Base-by-base conservation (phyloP, 352 stramenopile genomes). In the Globisporangium cystogenes region DNA sequence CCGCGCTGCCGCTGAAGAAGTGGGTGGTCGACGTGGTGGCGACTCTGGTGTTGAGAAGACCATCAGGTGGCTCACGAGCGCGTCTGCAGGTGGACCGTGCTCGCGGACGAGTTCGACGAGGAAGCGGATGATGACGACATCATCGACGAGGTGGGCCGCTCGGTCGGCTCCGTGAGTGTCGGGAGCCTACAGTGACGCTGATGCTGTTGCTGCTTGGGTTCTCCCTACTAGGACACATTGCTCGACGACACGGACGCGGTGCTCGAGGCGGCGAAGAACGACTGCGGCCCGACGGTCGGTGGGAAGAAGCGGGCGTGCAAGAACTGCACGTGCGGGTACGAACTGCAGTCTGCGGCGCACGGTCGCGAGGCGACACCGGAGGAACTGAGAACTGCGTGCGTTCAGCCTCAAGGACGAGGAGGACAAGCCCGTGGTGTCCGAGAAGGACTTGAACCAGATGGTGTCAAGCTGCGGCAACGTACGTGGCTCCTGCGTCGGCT, bases 271-370 rank as follows among this genome's bases (percentile, higher is more conserved):
- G 78, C 79, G 4, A 79, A 90, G 57, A 64, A 72, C 33, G 79
- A 90, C 46, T 90, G 79, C 50, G 84, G 63, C 2, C 82, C 89
- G 41, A 80, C 90, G 58, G 91, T 82, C 54, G 78, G 82, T 49
- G 87, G 87, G 43, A 98, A 98, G 69, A 87, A 86, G 62, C 81
- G 88, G 48, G 82, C 95, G 7, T 99, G 96, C 85, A 97, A 98
- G 70, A 91, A 99, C 74, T 99, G 96, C 75, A 97, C 90, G 26
- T 99, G 96, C 78, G 96, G 96, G 82, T 93, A 68, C 48, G 64
- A 6, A 24, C 39, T 3, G 4, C n/a, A 18, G 7, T 44, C 20
- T 12, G 48, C 37, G 12, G 21, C n/a, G n/a, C n/a, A n/a, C n/a
- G n/a, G n/a, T 54, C 8, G 67, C 7, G 35, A 27, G 23, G 15